Base-by-base conservation (phyloP, 768 basidiomycete species). In the Psilocybe azurescens region DNA sequence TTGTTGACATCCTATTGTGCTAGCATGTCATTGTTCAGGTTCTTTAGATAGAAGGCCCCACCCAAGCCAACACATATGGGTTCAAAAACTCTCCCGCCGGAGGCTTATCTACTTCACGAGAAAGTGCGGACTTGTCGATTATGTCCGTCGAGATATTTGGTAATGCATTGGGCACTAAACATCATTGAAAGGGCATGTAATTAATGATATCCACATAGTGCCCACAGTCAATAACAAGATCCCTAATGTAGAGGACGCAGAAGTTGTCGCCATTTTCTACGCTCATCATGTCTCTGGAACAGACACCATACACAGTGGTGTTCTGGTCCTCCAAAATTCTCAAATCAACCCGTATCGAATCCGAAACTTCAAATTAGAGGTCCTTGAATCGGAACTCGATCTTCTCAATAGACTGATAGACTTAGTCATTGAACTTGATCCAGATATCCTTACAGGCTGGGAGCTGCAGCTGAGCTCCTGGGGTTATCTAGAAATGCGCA, bases 391-490 rank as follows among this genome's bases (percentile, higher is more conserved):
- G 47, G 97, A 99, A 75, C 77, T 94, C 10, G 94, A 95, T 20
- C 76, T 98, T 5, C 76, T 98, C 59, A 96, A 97, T 69, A 75
- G 76, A 36, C 67, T 93, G 6, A 78, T 93, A 29, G 95, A 99
- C 70, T 75, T 87, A 30, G 84, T 97, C 0, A 69, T 85, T 24
- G 84, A 86, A 1, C 77, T 93, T 65, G 95, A 99, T 76, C 97
- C 97, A 0, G 97, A 99, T 72, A 89, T 98, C 44, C 69, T 99
- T 7, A 83, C 86, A 0, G 97, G 97, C 14, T 99, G 95, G 94
- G 97, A 99, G 62, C 81, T 97, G 11, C 94, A 97, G 70, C 79
- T 80, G 18, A 81, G 84, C 2, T 95, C 93, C 5, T 99, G 97
- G 97, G 96, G 96, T 0, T 99, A 94, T 73, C 76, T 97, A 1